phyloP scores from a whole-genome alignment of 1,284 basidiomycete species.

The Ganoderma sp. region DNA sequence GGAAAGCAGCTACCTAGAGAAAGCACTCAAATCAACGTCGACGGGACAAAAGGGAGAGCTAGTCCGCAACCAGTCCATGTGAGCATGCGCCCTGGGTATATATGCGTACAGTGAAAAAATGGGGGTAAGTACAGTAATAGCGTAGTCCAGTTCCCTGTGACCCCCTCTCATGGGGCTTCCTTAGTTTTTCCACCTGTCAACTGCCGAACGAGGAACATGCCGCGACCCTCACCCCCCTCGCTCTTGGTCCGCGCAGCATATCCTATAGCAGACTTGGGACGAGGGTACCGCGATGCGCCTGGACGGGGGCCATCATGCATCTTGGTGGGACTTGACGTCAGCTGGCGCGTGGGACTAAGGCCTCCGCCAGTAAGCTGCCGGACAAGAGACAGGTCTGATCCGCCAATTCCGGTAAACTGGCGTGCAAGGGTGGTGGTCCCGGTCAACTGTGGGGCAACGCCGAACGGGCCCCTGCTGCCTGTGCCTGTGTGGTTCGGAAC shows the following conservation, averaged over 20 bases:
- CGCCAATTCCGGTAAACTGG: slow-evolving; percentile 71
- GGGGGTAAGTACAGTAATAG: neutral
- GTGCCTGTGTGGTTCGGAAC: slow-evolving; percentile 56
- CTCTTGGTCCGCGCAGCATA: slow-evolving; percentile 39
- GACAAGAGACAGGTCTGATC: slow-evolving; percentile 52
- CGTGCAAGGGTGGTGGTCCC: slow-evolving; percentile 75
- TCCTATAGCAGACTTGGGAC: slow-evolving; percentile 46
- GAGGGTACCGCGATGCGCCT: slow-evolving; percentile 36
- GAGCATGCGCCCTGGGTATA: slow-evolving; percentile 10
- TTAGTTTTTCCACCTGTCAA: slow-evolving; percentile 61
- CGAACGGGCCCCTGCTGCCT: slow-evolving; percentile 44
- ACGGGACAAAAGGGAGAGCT: slow-evolving; percentile 9
- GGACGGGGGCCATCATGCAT: slow-evolving; percentile 40
- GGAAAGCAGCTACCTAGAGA: slow-evolving; percentile 12
- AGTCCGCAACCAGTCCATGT: slow-evolving; percentile 23
- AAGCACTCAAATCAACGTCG: slow-evolving; percentile 23
- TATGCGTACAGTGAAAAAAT: slow-evolving; percentile 18
- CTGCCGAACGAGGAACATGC: slow-evolving; percentile 57
- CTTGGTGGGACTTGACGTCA: slow-evolving; percentile 46
- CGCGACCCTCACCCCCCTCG: slow-evolving; percentile 44
- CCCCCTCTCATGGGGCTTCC: slow-evolving; percentile 19
- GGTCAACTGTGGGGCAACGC: slow-evolving; percentile 59
- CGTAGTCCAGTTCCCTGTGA: neutral
- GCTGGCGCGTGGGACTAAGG: slow-evolving; percentile 62
- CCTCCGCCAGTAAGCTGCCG: slow-evolving; percentile 72